phyloP scores from a whole-genome alignment of 1,284 basidiomycete genomes.

The Pterula multifida region DNA sequence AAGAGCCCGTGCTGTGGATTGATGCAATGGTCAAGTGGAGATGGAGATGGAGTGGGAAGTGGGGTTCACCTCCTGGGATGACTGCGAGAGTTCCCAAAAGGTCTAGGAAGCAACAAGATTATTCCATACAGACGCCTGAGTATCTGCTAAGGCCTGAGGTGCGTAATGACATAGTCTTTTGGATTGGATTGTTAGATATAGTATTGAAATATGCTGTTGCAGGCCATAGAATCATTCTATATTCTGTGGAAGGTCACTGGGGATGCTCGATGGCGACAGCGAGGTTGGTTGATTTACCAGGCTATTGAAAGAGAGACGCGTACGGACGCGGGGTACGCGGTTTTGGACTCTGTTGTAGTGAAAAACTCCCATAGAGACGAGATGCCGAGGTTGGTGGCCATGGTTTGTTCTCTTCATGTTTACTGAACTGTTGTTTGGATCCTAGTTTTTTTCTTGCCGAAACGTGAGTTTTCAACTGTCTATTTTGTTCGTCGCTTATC shows the following conservation, averaged over 20 bases:
- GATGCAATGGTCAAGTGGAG: constrained; percentile 42
- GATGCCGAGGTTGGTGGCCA: constrained; percentile 36
- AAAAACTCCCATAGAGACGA: constrained; percentile 20
- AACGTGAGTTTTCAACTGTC: constrained; percentile 27
- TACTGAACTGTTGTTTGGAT: constrained; percentile 5
- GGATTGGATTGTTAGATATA: background rate
- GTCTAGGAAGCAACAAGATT: constrained; percentile 21
- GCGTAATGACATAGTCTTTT: constrained; percentile 5
- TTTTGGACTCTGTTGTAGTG: constrained; percentile 25
- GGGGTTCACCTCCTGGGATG: constrained; percentile 42
- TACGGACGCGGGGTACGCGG: constrained; percentile 32
- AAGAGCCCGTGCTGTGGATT: constrained; percentile 31
- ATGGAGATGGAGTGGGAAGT: constrained; percentile 20
- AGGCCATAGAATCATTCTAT: constrained; percentile 46
- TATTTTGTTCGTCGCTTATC: background rate
- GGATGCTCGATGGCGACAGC: constrained; percentile 40
- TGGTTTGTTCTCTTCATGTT: constrained; percentile 7
- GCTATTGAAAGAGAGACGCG: constrained; percentile 37
- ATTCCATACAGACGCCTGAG: constrained; percentile 17
- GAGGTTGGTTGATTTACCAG: constrained; percentile 51
- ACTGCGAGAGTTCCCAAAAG: constrained; percentile 20
- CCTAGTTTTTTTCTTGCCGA: constrained; percentile 62
- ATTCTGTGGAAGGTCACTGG: constrained; percentile 44
- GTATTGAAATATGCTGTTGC: background rate
- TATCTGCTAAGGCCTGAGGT: constrained; percentile 40